A percentile compares a stretch with the other conserved stretches of the same genome.
Conservation (phyloP, 352 stramenopile genomes). For the Lagenidium sp. region DNA sequence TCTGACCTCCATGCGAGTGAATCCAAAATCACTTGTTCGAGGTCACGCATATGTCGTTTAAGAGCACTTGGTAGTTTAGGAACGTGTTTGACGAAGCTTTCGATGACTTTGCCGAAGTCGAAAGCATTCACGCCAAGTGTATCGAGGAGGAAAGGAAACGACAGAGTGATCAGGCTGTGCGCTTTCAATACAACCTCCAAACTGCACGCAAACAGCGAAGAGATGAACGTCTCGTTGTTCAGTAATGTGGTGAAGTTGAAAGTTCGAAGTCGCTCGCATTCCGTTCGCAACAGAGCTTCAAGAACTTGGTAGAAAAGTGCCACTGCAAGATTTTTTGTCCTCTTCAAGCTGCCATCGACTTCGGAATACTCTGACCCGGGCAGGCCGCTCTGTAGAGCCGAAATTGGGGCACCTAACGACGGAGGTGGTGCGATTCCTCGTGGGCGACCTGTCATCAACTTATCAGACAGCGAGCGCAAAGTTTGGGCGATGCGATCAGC, state of each 20-base stretch:
- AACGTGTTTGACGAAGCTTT: slow-evolving; percentile 82
- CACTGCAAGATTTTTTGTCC: slow-evolving; percentile 50
- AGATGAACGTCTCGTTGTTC: slow-evolving; percentile 73
- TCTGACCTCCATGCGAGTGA: slow-evolving; percentile 62
- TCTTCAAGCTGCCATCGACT: slow-evolving; percentile 74
- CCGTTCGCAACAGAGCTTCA: slow-evolving; percentile 58
- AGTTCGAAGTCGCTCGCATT: slow-evolving; percentile 54
- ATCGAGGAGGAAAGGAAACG: slow-evolving; percentile 73
- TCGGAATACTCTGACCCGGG: slow-evolving; percentile 27
- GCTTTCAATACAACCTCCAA: slow-evolving; percentile 80
- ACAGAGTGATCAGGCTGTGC: slow-evolving; percentile 78
- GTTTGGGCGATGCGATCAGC: slow-evolving; percentile 41
- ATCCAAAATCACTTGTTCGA: slow-evolving; percentile 80
- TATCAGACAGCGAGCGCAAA: slow-evolving; percentile 35
- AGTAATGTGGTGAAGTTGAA: slow-evolving; percentile 73
- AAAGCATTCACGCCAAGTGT: slow-evolving; percentile 73
- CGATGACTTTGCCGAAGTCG: slow-evolving; percentile 81
- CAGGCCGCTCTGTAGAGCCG: not conserved
- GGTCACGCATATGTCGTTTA: slow-evolving; percentile 80
- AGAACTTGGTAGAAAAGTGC: slow-evolving; percentile 80
- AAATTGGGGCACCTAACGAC: not conserved
- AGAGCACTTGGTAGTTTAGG: slow-evolving; percentile 59
- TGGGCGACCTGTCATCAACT: slow-evolving; percentile 31
- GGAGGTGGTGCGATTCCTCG: slow-evolving; percentile 9
- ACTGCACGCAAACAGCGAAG: slow-evolving; percentile 74